Evolutionary conservation across 2,329 filamentous ascomycete species (phyloP), one percentile per base, ranked within the genome.

Genomic region (Alternaria arborescens): DNA sequence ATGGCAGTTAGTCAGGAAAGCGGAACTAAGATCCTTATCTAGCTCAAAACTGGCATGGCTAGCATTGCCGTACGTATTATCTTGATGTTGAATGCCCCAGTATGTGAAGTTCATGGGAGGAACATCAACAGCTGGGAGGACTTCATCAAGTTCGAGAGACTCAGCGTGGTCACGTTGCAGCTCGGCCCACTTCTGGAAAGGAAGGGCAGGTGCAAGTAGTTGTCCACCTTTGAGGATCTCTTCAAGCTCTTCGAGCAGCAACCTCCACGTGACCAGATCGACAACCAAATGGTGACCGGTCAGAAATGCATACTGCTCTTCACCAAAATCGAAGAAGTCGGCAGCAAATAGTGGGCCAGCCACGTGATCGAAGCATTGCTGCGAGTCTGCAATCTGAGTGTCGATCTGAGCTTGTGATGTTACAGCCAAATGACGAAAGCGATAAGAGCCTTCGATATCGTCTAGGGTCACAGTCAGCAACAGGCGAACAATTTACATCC

Each of bases 201-300:
- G 66, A 5, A 55, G 63, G 8, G 69, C 65, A 42, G 70, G 72
- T 8, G 76, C 69, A 7, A 83, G 66, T 1, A 80, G 61, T 12
- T 66, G 55, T 14, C 67, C 66, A 6, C 74, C 72, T 54, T 65
- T 70, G n/a, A 76, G 60, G 14, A 76, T 72, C 46, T 75, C 74
- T 56, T 84, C 81, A 0, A 84, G 69, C 46, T 84, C 81, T 36
- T 80, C 77, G 0, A 83, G 65, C 2, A 84, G 70, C 3, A 82
- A 74, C 8, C 80, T 72, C 82, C 82, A 84, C 0, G 81, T 82
- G 1, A 84, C 80, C 4, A 84, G 66, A 52, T 84, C 82, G 16
- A 84, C 75, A 16, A 79, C 73, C 16, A 79, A 62, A 60, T 79
- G 77, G 57, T 79, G 74, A 10, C 71, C 74, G 11, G 76, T 76